Evolutionary conservation across 257 asterid species (phyloP), one percentile per base, ranked within the genome.

Genomic region (Solanum chmielewskii): DNA sequence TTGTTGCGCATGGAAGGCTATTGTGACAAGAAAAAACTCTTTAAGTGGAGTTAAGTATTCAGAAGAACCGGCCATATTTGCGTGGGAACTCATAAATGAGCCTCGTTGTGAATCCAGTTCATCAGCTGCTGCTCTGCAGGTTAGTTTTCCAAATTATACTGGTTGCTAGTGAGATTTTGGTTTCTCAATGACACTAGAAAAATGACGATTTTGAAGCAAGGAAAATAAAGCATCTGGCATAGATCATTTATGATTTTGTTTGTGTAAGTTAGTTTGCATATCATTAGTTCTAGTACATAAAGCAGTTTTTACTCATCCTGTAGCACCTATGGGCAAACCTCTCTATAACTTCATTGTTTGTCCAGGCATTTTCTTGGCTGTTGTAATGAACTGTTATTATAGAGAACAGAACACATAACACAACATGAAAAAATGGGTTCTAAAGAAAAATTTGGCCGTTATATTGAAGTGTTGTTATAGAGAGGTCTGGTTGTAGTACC

Each of bases 11-110:
- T 16, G 83, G 11, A 86, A 93, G 94, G 92, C 92, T 10, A 81
- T 92, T 84, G 80, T 93, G 52, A 83, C 91, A 3, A 90, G 95
- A 86, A 91, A 91, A 85, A 93, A 93, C 86, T 88, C 90, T 31
- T 83, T 85, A 14, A 92, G 90, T 29, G 95, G 94, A 62, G 86
- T 92, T 23, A 88, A 77, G 73, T 93, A 93, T 87, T 89, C 89
- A 1, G 94, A 92, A 39, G 95, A 92, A 86, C 93, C 95, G 2
- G 88, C 93, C 39, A 90, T 93, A 88, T 92, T 93, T 88, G 95
- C 94, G 1, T 93, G 95, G 95, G 95, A 92, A 89, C 93, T 93
- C 83, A 93, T 93, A 88, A 93, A 93, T 9, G 95, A 93, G 88
- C 95, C 95, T 69, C 88, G 93, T 16, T 93, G 95, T 83, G 91